Evolutionary conservation across 345 rosid genomes (phyloP).

Genomic region (Physaria fendleri): DNA sequence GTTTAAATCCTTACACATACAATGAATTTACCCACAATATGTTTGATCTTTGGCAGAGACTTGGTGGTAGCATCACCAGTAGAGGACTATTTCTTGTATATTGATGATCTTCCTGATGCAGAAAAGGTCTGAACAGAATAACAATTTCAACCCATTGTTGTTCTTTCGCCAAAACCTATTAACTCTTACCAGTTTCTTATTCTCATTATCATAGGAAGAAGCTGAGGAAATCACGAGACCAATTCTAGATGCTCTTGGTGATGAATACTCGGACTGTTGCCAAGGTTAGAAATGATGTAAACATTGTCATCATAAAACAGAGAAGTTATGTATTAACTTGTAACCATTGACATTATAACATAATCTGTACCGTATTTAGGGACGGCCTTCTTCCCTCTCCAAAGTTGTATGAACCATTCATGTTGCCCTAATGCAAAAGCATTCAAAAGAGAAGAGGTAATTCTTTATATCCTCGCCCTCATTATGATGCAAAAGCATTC

Average conservation of each 20-base stretch:
- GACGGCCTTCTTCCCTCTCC: slow-evolving; percentile 88
- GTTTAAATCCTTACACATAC: neutral
- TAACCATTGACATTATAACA: neutral
- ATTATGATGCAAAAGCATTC: slow-evolving; percentile 41
- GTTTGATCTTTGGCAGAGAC: slow-evolving; percentile 55
- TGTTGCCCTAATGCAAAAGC: slow-evolving; percentile 88
- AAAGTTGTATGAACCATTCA: slow-evolving; percentile 94
- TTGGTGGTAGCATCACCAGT: slow-evolving; percentile 91
- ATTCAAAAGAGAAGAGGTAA: slow-evolving; percentile 94
- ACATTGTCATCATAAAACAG: neutral
- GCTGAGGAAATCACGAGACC: slow-evolving; percentile 55
- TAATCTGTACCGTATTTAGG: slow-evolving; percentile 38
- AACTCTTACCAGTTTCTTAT: neutral
- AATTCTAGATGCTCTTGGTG: slow-evolving; percentile 74
- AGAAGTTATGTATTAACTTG: neutral
- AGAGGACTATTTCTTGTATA: slow-evolving; percentile 79
- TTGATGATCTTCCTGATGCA: slow-evolving; percentile 57
- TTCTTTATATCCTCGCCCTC: neutral
- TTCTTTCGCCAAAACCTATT: neutral
- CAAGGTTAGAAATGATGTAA: slow-evolving; percentile 42
- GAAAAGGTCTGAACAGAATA: slow-evolving; percentile 48
- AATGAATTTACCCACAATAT: slow-evolving; percentile 8
- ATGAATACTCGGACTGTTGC: slow-evolving; percentile 67
- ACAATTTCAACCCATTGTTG: neutral
- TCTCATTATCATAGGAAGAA: slow-evolving; percentile 40